Percentiles rank a stretch among this genome's conserved stretches.
Evolutionary conservation across 352 stramenopile genomes (phyloP).

Genomic region (Phytopythium sindhum): DNA sequence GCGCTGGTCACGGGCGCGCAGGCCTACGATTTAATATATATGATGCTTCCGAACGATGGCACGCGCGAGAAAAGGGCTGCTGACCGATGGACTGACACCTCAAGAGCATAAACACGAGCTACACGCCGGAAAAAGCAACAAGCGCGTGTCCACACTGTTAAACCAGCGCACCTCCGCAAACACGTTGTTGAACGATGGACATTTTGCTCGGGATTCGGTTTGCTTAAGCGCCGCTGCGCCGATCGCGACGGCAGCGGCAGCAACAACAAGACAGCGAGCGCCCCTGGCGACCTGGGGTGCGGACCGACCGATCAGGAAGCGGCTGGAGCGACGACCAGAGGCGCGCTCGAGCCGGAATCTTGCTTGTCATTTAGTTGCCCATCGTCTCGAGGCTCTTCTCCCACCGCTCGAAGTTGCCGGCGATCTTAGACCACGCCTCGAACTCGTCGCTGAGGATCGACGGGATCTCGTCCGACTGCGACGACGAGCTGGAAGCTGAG

Average conservation of each 20-base stretch:
- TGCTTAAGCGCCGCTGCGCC: neutral
- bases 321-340: neutral
- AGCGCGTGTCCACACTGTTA: neutral
- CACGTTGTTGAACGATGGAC: conserved; percentile 3
- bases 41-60: neutral
- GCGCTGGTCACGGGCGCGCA: no score
- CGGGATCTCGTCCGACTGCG: conserved; percentile 58
- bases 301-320: neutral
- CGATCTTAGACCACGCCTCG: conserved; percentile 82
- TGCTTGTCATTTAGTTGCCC: conserved; percentile 53
- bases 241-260: neutral
- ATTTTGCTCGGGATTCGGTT: conserved; percentile 5
- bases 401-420: conserved; percentile 84
- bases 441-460: conserved; percentile 86
- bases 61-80: neutral
- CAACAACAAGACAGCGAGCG: neutral
- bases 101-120: neutral
- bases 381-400: conserved; percentile 86
- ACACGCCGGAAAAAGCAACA: neutral
- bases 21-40: neutral
- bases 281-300: no score
- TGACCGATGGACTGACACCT: neutral
- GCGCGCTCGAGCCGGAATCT: neutral
- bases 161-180: conserved; percentile 1
- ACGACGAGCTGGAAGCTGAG: conserved; percentile 30